Conservation (phyloP, 2,329 filamentous ascomycete species). For the Colletotrichum sojae region DNA sequence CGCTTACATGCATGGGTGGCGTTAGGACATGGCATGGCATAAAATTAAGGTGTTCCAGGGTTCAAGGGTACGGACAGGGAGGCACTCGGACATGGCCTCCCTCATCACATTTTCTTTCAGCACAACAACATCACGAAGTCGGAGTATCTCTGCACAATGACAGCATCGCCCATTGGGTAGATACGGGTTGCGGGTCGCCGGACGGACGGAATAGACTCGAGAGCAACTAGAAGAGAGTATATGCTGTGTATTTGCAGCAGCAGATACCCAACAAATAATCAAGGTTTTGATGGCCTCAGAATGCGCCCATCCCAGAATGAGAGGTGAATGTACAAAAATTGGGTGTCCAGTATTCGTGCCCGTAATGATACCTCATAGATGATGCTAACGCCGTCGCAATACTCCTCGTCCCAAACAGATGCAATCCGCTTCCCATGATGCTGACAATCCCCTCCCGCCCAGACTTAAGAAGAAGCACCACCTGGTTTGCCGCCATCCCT, state of each 20-base stretch:
- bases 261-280: conserved; percentile 1
- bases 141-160: conserved; percentile 6
- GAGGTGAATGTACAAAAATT: too few relatives aligned
- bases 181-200: neutral
- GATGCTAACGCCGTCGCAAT: conserved; percentile 35
- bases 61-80: conserved; percentile 20
- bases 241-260: neutral
- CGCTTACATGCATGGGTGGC: conserved; percentile 32
- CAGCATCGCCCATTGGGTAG: conserved; percentile 17
- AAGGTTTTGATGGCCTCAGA: neutral
- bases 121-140: conserved; percentile 22
- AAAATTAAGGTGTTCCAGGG: conserved; percentile 25
- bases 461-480: conserved; percentile 27
- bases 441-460: neutral
- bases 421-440: neutral
- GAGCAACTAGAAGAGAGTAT: neutral
- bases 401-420: conserved; percentile 2
- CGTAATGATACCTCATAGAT: too few relatives aligned
- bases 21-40: conserved; percentile 34
- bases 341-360: too few relatives aligned
- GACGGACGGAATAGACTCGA: neutral
- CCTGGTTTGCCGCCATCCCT: conserved; percentile 42
- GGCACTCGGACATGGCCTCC: conserved; percentile 10
- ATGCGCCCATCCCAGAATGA: neutral
- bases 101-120: conserved; percentile 9